Conservation (phyloP, 1,284 basidiomycete species). For the Ustilago nuda region DNA sequence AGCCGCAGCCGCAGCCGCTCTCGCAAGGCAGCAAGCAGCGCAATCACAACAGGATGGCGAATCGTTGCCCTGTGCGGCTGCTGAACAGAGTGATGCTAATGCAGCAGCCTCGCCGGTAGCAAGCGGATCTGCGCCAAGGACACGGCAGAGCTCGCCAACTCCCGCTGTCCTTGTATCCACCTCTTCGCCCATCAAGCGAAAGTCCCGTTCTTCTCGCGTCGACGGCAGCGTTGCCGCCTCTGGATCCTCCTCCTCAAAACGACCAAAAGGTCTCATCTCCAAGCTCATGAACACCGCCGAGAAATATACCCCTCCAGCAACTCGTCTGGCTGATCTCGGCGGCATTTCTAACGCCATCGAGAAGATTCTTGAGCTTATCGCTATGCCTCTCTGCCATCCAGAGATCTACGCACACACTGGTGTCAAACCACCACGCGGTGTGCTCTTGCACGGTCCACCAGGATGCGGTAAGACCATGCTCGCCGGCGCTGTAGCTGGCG, state of each 20-base stretch:
- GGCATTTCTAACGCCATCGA: constrained; percentile 87
- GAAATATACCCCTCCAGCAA: constrained; percentile 72
- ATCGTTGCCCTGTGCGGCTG: neutral
- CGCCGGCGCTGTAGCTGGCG: constrained; percentile 80
- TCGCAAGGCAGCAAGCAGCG: constrained; percentile 32
- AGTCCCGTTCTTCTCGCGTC: constrained; percentile 51
- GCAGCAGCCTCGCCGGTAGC: constrained; percentile 25
- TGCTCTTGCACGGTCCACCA: constrained; percentile 92
- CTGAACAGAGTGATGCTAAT: constrained; percentile 4
- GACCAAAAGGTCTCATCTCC: constrained; percentile 32
- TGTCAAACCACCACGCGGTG: constrained; percentile 91
- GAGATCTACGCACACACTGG: constrained; percentile 95
- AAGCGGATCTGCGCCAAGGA: constrained; percentile 37
- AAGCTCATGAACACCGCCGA: constrained; percentile 45
- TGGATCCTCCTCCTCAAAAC: constrained; percentile 40
- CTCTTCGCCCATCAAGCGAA: constrained; percentile 52
- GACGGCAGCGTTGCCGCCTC: constrained; percentile 24
- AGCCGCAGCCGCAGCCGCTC: constrained; percentile 59
- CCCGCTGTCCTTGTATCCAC: constrained; percentile 17
- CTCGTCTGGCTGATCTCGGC: constrained; percentile 85
- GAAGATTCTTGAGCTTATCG: constrained; percentile 93
- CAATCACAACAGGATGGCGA: constrained; percentile 39
- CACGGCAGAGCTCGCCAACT: constrained; percentile 43
- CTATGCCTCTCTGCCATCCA: constrained; percentile 92
- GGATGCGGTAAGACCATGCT: constrained; percentile 86